These are phyloP conservation scores for Gliomastix tumulicola DNA, from an alignment of 2,329 filamentous ascomycete genomes.

Conservation along the genomic window DNA sequence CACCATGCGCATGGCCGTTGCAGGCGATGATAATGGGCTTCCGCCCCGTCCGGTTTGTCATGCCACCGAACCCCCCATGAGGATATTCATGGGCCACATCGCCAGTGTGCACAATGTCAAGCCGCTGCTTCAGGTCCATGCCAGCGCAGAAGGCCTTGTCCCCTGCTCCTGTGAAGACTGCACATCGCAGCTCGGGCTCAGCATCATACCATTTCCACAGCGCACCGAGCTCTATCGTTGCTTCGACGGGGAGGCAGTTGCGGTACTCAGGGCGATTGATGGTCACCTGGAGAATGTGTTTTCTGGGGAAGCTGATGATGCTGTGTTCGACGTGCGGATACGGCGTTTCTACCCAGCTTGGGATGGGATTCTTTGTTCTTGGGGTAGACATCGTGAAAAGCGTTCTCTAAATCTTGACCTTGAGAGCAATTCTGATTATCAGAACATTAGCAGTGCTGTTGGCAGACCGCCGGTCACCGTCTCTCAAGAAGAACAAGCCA, in stretches of 20 bases:
- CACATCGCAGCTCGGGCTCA: slow-evolving; percentile 39
- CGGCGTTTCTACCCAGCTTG: slow-evolving; percentile 21
- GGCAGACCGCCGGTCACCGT: too few species aligned
- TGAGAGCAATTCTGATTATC: too few species aligned
- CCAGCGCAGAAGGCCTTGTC: slow-evolving; percentile 45
- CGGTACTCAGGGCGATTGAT: slow-evolving; percentile 32
- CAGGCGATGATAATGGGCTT: slow-evolving; percentile 22
- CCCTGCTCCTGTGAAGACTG: slow-evolving; percentile 43
- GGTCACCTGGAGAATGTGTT: slow-evolving; percentile 32
- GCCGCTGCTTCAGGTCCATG: slow-evolving; percentile 44
- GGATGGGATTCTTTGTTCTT: slow-evolving; percentile 17
- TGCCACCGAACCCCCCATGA: slow-evolving; percentile 21
- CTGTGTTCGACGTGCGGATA: slow-evolving; percentile 21
- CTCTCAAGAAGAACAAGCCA: too few species aligned
- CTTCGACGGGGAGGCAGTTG: slow-evolving; percentile 30
- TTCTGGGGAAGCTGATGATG: slow-evolving; percentile 29
- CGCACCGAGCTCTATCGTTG: slow-evolving; percentile 28
- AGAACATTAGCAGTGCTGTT: too few species aligned
- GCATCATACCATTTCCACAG: slow-evolving; percentile 44
- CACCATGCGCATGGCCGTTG: slow-evolving; percentile 21
- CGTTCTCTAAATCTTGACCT: too few species aligned
- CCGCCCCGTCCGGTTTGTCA: slow-evolving; percentile 22
- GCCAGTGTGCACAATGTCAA: slow-evolving; percentile 16
- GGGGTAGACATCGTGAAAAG: slow-evolving; percentile 11
- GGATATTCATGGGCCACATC: slow-evolving; percentile 21